phyloP scores from a whole-genome alignment of 169 alveolate genomes.

The Eimeria sp. region DNA sequence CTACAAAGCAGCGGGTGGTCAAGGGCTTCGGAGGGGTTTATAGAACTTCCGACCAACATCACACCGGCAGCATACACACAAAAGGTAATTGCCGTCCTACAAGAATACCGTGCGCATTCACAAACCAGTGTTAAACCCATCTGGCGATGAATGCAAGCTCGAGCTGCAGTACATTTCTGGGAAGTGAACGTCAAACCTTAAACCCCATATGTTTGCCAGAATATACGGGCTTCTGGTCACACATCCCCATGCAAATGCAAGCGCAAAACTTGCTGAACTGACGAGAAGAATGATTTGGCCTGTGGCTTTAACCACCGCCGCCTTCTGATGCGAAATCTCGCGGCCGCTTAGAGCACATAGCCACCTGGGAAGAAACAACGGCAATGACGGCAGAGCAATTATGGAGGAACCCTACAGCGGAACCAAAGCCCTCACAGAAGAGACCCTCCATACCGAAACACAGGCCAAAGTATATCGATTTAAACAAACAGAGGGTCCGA shows the following conservation, averaged over 20 bases:
- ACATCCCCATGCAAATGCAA: not conserved
- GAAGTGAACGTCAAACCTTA: not conserved
- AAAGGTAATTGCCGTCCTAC: not conserved
- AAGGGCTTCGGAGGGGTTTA: not conserved
- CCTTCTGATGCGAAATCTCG: constrained; percentile 75
- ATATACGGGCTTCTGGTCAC: not conserved
- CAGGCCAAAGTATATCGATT: not conserved
- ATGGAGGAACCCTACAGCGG: not conserved
- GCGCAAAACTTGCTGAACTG: not conserved
- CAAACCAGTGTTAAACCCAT: not conserved
- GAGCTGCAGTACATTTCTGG: not conserved
- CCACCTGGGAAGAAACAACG: constrained; percentile 51
- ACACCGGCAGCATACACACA: not conserved
- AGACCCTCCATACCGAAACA: not conserved
- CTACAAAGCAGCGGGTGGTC: not conserved
- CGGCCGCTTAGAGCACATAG: constrained; percentile 65
- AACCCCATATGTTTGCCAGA: not conserved
- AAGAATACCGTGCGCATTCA: not conserved
- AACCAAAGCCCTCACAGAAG: not conserved
- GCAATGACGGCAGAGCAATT: not conserved
- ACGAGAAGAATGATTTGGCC: constrained; percentile 74
- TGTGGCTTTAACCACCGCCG: constrained; percentile 71
- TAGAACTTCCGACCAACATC: not conserved
- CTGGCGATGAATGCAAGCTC: not conserved
- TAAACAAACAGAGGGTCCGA: not conserved